Conservation (phyloP, 2,329 filamentous ascomycete species). For the Sclerotinia minor region DNA sequence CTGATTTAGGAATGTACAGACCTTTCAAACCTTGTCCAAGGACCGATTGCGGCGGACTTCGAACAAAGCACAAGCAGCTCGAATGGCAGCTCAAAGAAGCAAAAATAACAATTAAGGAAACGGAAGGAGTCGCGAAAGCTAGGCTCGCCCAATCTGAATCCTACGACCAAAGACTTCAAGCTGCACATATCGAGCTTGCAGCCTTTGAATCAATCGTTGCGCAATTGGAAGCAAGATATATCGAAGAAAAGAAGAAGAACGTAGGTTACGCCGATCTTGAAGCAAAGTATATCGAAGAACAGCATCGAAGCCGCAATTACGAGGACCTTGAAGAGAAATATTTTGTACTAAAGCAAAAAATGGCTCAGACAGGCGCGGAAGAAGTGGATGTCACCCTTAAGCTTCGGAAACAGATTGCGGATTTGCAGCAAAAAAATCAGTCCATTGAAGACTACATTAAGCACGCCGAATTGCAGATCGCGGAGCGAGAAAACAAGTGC, state of each 20-base stretch:
- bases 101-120: not conserved
- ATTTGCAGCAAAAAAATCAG: accelerated
- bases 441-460: not conserved
- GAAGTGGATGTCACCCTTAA: accelerated
- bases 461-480: not conserved
- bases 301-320: conserved; percentile 1
- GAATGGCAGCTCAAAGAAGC: conserved; percentile 14
- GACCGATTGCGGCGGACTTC: conserved; percentile 19
- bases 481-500: not conserved
- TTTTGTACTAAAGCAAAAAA: not conserved
- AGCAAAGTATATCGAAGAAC: not conserved
- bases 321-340: not conserved
- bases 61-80: conserved; percentile 12
- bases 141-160: conserved; percentile 1
- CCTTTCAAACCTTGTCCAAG: conserved; percentile 17
- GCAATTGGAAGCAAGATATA: not conserved
- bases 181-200: conserved; percentile 3
- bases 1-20: conserved; percentile 17
- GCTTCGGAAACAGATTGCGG: not conserved
- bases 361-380: not conserved
- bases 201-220: not conserved
- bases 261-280: not conserved
- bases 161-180: conserved; percentile 21
- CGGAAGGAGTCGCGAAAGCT: not conserved
- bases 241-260: conserved; percentile 5